Evolutionary conservation across 305 asterid genomes (phyloP).

Genomic region (Lippia alba): DNA sequence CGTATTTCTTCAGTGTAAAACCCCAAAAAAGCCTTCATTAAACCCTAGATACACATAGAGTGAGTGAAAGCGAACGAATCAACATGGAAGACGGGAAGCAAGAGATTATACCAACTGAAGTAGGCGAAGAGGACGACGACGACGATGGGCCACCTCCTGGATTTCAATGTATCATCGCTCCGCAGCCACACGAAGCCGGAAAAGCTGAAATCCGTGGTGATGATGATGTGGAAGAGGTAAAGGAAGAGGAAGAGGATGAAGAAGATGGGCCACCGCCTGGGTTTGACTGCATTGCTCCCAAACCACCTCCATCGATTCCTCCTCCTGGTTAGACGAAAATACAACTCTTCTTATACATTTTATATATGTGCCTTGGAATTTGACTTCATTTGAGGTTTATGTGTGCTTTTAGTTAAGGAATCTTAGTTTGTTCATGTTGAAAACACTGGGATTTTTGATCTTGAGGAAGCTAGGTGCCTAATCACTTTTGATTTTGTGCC

Average conservation of each 20-base stretch:
- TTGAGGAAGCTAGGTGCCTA: not conserved
- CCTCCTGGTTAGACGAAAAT: slow-evolving; percentile 50
- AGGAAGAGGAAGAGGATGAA: slow-evolving; percentile 42
- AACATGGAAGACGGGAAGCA: slow-evolving; percentile 27
- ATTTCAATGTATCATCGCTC: slow-evolving; percentile 51
- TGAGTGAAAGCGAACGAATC: not conserved
- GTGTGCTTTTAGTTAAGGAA: not conserved
- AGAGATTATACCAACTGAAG: slow-evolving; percentile 39
- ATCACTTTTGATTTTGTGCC: not conserved
- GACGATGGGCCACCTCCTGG: slow-evolving; percentile 96
- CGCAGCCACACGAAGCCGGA: slow-evolving; percentile 29
- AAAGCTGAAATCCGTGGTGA: slow-evolving; percentile 22
- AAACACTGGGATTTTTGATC: too few species aligned
- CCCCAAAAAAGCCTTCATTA: slow-evolving; percentile 7
- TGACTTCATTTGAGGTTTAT: not conserved
- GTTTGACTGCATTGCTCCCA: slow-evolving; percentile 47
- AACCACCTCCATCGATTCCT: slow-evolving; percentile 36
- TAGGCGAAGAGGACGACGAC: slow-evolving; percentile 58
- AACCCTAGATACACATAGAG: not conserved
- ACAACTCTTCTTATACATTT: not conserved
- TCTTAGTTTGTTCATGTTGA: slow-evolving; percentile 6
- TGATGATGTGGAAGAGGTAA: not conserved
- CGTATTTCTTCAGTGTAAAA: slow-evolving; percentile 5
- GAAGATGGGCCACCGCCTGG: slow-evolving; percentile 92
- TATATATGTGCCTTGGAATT: not conserved